Base-by-base conservation (phyloP, 106 monocot species). In the Phalaenopsis aphrodite region DNA sequence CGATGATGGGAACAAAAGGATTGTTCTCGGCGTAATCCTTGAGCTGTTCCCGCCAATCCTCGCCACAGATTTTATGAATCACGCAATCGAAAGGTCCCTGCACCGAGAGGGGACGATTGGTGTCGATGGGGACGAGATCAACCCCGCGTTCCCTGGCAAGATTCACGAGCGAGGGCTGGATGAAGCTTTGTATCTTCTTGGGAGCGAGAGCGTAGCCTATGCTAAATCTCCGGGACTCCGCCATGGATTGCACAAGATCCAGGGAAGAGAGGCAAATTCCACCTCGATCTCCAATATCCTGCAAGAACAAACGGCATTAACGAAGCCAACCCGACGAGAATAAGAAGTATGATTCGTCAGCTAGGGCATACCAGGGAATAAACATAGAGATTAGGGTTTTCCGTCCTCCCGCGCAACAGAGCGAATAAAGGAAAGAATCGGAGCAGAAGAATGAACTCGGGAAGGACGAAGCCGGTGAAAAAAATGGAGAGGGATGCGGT, bases 51-150 rank as follows among this genome's bases (percentile, higher is more conserved):
- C 78, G 76, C 89, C 89, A 93, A 21, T 78, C 80, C 1, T 75
- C 72, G 79, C 84, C 81, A 46, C 71, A 81, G 80, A 88, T 77
- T 84, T 93, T 93, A 84, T 92, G 89, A 80, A 92, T 65, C 58
- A 92, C 72, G 86, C 84, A 82, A 75, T 92, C 86, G 83, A 89
- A 89, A 49, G 92, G 89, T 55, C 87, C 92, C 76, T 92, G 92
- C 17, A 49, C 71, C 5, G 71, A 57, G 18, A 91, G 84, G 5
- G 86, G 83, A 24, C 46, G 36, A 37, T 64, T 49, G 11, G 81
- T 81, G 79, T 91, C 91, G 83, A 91, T 82, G 14, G 84, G 82
- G 47, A 91, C 46, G 7, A 91, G 88, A 80, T 91, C 88, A 84
- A 91, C 78, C 19, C 88, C 87, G 10, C 88, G 88, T 6, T 71